phyloP scores from a whole-genome alignment of 2,329 filamentous ascomycete species.

The Fonsecaea erecta region DNA sequence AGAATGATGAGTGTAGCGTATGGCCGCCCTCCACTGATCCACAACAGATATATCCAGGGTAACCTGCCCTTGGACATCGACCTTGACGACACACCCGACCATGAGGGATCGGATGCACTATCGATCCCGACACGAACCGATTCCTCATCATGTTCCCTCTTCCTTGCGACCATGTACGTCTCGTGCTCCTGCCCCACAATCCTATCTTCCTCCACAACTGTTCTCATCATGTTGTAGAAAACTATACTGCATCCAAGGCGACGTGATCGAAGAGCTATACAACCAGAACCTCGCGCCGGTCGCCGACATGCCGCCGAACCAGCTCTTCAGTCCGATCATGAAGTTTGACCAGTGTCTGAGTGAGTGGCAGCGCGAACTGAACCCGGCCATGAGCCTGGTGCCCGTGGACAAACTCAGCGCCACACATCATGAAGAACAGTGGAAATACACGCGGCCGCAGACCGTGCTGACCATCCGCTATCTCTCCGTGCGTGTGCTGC shows the following conservation, averaged over 20 bases:
- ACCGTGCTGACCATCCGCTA: constrained; percentile 6
- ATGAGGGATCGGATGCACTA: not conserved
- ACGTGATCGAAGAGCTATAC: constrained; percentile 10
- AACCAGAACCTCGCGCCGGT: constrained; percentile 3
- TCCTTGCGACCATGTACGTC: constrained; percentile 12
- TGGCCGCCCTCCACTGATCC: constrained; percentile 5
- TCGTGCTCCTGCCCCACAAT: too few relatives aligned
- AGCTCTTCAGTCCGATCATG: constrained; percentile 8
- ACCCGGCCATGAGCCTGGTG: not conserved
- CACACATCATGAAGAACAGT: not conserved
- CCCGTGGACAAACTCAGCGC: not conserved
- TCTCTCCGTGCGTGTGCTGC: not conserved
- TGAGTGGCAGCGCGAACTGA: constrained; percentile 6
- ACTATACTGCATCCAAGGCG: constrained; percentile 9
- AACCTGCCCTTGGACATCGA: constrained; percentile 13
- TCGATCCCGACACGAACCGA: too few relatives aligned
- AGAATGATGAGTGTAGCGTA: constrained; percentile 9
- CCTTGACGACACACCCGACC: constrained; percentile 1
- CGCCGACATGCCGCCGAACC: not conserved
- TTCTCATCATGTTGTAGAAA: not conserved
- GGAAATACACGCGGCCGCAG: not conserved
- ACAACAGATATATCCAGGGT: constrained; percentile 9
- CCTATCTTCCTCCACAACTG: not conserved
- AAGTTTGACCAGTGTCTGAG: constrained; percentile 1
- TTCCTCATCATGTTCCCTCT: not conserved